Evolutionary conservation across 1,139 yeast species (phyloP).

Genomic region (Zygoascus meyerae): DNA sequence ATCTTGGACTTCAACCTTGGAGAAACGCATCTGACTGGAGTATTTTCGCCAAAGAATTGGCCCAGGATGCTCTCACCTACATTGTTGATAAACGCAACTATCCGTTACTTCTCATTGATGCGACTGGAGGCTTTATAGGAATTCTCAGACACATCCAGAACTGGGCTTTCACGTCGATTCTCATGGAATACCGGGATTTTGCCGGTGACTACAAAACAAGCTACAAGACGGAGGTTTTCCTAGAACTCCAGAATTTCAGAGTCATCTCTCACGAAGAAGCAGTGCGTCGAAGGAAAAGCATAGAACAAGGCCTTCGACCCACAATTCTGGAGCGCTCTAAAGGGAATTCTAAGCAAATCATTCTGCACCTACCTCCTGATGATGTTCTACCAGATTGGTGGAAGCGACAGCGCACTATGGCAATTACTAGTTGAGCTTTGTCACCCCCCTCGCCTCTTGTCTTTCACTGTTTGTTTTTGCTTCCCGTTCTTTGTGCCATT

Average conservation of each 20-base stretch:
- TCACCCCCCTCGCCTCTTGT: no score
- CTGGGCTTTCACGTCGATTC: slow-evolving; percentile 81
- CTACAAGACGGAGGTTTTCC: slow-evolving; percentile 74
- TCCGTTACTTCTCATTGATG: slow-evolving; percentile 70
- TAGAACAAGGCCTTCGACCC: slow-evolving; percentile 13
- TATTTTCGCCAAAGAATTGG: slow-evolving; percentile 30
- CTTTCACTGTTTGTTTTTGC: no score
- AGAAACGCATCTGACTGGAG: slow-evolving; percentile 30
- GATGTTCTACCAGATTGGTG: slow-evolving; percentile 69
- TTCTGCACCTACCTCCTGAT: slow-evolving; percentile 49
- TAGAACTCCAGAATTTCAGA: slow-evolving; percentile 54
- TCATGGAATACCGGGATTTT: slow-evolving; percentile 77
- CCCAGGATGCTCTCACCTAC: slow-evolving; percentile 36
- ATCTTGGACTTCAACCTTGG: slow-evolving; percentile 38
- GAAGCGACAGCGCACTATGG: slow-evolving; percentile 25
- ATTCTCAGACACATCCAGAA: slow-evolving; percentile 73
- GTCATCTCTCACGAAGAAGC: slow-evolving; percentile 22
- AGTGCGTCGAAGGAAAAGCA: slow-evolving; percentile 18
- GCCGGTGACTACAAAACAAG: slow-evolving; percentile 61
- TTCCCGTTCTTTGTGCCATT: no score
- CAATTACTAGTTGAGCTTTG: slow-evolving; percentile 25
- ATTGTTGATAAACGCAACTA: slow-evolving; percentile 60
- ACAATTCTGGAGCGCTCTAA: background rate
- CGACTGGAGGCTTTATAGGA: slow-evolving; percentile 75
- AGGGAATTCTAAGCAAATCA: background rate